These are phyloP conservation scores for Xylaria digitata DNA, from an alignment of 2,329 filamentous ascomycete genomes.

Conservation along the genomic window DNA sequence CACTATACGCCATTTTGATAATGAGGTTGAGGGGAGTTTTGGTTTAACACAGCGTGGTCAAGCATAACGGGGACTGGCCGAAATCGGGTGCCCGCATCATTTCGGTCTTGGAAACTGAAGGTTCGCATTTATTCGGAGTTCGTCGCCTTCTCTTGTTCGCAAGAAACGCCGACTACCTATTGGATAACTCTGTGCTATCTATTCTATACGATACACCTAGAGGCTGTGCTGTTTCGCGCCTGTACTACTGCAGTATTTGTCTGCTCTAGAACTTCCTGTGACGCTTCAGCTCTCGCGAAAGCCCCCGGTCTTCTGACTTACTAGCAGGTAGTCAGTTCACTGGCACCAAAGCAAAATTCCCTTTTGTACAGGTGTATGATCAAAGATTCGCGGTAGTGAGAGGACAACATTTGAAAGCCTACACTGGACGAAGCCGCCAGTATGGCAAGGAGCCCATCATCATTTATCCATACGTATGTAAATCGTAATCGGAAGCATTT, in stretches of 20 bases:
- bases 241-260: neutral
- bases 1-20: neutral
- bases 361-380: neutral
- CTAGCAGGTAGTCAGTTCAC: neutral
- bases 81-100: constrained; percentile 1
- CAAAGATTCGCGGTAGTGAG: neutral
- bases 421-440: too few relatives aligned
- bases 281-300: neutral
- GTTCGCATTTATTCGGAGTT: constrained; percentile 18
- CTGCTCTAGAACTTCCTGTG: neutral
- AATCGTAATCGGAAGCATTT: too few relatives aligned
- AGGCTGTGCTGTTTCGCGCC: neutral
- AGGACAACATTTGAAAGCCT: too few relatives aligned
- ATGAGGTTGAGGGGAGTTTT: neutral
- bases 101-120: constrained; percentile 12
- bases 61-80: neutral
- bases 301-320: neutral
- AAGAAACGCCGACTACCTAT: neutral
- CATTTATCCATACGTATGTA: too few relatives aligned
- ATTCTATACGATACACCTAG: constrained; percentile 6
- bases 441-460: too few relatives aligned
- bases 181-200: neutral
- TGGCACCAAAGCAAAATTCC: too few relatives aligned
- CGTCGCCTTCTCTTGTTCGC: neutral
- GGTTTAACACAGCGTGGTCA: neutral